Evolutionary conservation across 768 basidiomycete genomes (phyloP).

Genomic region (Hypsizygus marmoreus): DNA sequence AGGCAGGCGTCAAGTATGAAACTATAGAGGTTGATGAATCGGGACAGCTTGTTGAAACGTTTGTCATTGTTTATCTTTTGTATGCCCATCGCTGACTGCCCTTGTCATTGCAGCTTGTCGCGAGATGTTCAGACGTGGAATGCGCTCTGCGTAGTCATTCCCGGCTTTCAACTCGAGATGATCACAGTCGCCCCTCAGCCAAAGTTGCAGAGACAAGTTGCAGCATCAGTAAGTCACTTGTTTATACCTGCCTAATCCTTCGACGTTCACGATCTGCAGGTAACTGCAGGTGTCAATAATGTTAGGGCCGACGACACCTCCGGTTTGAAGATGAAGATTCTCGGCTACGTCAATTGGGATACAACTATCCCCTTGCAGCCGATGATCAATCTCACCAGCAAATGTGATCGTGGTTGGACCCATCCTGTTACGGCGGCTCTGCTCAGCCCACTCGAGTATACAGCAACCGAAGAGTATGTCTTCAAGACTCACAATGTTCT

Average conservation of each 20-base stretch:
- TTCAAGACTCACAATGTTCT: background rate
- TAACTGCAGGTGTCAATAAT: conserved; percentile 3
- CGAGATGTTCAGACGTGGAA: too few relatives aligned
- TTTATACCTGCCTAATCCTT: background rate
- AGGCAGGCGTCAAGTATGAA: too few relatives aligned
- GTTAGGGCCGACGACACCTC: conserved; percentile 11
- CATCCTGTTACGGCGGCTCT: conserved; percentile 13
- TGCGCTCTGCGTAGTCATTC: too few relatives aligned
- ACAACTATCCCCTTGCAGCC: background rate
- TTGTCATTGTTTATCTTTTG: too few relatives aligned
- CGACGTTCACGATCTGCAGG: background rate
- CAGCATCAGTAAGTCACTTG: background rate
- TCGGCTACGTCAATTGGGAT: conserved; percentile 3
- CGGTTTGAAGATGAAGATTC: conserved; percentile 5
- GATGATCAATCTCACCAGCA: background rate
- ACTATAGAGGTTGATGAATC: too few relatives aligned
- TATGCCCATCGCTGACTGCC: too few relatives aligned
- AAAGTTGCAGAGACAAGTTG: too few relatives aligned
- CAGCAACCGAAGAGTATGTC: conserved; percentile 5
- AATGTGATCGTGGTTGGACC: conserved; percentile 11
- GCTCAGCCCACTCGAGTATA: conserved; percentile 8
- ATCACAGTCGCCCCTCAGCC: too few relatives aligned
- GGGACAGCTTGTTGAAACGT: too few relatives aligned
- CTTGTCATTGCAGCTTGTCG: too few relatives aligned
- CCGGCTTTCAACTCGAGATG: too few relatives aligned